Conservation (phyloP, 805 yeast genomes). For the Clavispora carvajalis region DNA sequence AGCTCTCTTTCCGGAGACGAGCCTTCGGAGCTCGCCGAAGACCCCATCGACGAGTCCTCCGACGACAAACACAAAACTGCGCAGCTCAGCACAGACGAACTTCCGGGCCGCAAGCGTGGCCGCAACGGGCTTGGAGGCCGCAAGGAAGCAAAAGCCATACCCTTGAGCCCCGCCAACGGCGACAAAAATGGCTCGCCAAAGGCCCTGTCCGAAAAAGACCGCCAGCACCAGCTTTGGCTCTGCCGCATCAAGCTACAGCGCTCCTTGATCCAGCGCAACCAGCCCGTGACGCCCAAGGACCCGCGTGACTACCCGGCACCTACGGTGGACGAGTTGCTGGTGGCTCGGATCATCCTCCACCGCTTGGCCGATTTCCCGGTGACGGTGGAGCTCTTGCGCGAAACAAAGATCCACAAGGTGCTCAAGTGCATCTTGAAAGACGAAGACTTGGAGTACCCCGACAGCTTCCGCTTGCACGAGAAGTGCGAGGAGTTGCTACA, state of each 20-base stretch:
- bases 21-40: not conserved
- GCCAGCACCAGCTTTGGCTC: constrained; percentile 41
- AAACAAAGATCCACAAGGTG: constrained; percentile 49
- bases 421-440: constrained; percentile 42
- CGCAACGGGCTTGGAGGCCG: not conserved
- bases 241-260: constrained; percentile 46
- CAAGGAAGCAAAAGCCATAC: not conserved
- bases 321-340: constrained; percentile 39
- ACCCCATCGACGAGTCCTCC: not conserved
- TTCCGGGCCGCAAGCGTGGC: not conserved
- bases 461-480: constrained; percentile 42
- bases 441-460: constrained; percentile 35
- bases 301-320: constrained; percentile 33
- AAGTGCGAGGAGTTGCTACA: constrained; percentile 36
- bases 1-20: not conserved
- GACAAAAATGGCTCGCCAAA: constrained; percentile 7
- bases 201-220: constrained; percentile 32
- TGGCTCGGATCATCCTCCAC: constrained; percentile 35
- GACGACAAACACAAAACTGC: not conserved
- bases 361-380: constrained; percentile 41
- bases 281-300: constrained; percentile 34
- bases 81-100: not conserved
- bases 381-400: constrained; percentile 32
- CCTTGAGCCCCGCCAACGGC: not conserved
- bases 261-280: constrained; percentile 43